Evolutionary conservation across 495 filamentous ascomycete species (phyloP).

Genomic region (Penicillium samsonianum): DNA sequence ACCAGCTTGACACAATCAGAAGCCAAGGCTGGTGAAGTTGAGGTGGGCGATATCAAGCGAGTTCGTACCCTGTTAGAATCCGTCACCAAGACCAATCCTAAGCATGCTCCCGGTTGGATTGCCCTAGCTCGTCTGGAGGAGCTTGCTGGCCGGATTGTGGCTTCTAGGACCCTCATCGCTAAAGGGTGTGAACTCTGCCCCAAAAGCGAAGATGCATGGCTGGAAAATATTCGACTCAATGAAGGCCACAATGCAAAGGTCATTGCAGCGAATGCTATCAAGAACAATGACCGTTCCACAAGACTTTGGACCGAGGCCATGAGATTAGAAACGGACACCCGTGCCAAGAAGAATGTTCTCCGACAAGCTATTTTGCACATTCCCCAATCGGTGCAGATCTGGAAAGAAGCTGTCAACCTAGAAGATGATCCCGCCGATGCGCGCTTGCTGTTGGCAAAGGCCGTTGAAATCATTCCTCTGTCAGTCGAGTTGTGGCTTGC

Average conservation of each 20-base stretch:
- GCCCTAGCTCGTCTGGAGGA: conserved; percentile 92
- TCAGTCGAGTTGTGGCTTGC: conserved; percentile 95
- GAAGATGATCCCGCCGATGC: conserved; percentile 89
- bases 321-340: conserved; percentile 78
- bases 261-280: conserved; percentile 92
- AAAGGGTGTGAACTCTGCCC: conserved; percentile 88
- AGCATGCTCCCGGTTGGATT: conserved; percentile 95
- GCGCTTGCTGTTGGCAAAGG: conserved; percentile 82
- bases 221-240: conserved; percentile 91
- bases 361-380: conserved; percentile 86
- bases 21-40: conserved; percentile 72
- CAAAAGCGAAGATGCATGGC: conserved; percentile 92
- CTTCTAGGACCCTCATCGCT: conserved; percentile 80
- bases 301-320: conserved; percentile 92
- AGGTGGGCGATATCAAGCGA: conserved; percentile 92
- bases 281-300: conserved; percentile 85
- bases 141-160: conserved; percentile 83
- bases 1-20: conserved; percentile 83
- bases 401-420: conserved; percentile 97
- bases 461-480: conserved; percentile 88
- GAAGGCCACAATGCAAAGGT: conserved; percentile 91
- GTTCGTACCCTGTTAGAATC: conserved; percentile 92
- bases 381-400: conserved; percentile 87
- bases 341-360: conserved; percentile 86
- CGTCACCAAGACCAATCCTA: conserved; percentile 92